These are phyloP conservation scores for Aciculoconidium aculeatum DNA, from an alignment of 805 yeast species.

Conservation along the genomic window DNA sequence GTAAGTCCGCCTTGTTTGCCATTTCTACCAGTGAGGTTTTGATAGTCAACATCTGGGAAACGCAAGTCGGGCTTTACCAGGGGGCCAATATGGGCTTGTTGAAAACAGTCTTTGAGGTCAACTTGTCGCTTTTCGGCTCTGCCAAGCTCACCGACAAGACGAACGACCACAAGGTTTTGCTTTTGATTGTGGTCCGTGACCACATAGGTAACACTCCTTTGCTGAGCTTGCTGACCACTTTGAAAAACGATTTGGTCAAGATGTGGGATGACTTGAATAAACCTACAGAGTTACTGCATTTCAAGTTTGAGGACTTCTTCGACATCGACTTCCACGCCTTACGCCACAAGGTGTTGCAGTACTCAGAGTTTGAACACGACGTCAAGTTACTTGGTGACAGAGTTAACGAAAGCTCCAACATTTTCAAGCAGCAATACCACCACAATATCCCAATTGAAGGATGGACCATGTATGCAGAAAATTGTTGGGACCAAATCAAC, in stretches of 20 bases:
- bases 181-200: slow-evolving; percentile 88
- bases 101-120: slow-evolving; percentile 95
- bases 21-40: slow-evolving; percentile 85
- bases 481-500: slow-evolving; percentile 93
- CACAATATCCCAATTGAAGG: slow-evolving; percentile 91
- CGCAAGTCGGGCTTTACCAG: slow-evolving; percentile 93
- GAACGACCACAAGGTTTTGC: slow-evolving; percentile 53
- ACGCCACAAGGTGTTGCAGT: slow-evolving; percentile 80
- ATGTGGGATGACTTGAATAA: slow-evolving; percentile 78
- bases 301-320: slow-evolving; percentile 67
- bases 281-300: slow-evolving; percentile 56
- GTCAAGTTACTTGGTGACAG: slow-evolving; percentile 60
- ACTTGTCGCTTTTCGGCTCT: slow-evolving; percentile 75
- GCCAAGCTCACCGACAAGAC: slow-evolving; percentile 41
- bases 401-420: slow-evolving; percentile 37
- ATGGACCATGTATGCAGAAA: slow-evolving; percentile 87
- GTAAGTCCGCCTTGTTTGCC: slow-evolving; percentile 94
- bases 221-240: slow-evolving; percentile 59
- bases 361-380: slow-evolving; percentile 59
- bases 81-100: slow-evolving; percentile 96
- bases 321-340: slow-evolving; percentile 78
- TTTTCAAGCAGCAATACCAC: slow-evolving; percentile 69
- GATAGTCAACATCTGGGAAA: slow-evolving; percentile 94
- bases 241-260: slow-evolving; percentile 62
- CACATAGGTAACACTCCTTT: slow-evolving; percentile 85